Evolutionary conservation across 1,284 basidiomycete species (phyloP).

Genomic region (Ceraceosorus guamensis): DNA sequence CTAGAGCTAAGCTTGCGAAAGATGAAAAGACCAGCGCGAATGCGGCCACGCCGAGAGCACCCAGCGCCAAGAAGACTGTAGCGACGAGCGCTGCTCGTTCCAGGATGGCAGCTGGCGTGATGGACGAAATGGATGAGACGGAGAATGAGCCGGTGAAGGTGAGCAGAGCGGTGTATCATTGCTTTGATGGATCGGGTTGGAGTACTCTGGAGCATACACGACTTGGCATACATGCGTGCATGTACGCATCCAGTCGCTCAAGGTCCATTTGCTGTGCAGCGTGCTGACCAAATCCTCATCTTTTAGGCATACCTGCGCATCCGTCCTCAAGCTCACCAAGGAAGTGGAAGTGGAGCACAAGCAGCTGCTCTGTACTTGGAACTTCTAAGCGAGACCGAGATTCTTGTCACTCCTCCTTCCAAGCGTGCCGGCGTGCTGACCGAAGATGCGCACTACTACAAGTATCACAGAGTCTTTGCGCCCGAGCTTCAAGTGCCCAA

Average conservation of each 20-base stretch:
- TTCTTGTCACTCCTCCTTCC: conserved; percentile 52
- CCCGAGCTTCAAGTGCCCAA: conserved; percentile 43
- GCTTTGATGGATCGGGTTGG: too few species aligned
- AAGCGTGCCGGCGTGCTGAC: conserved; percentile 32
- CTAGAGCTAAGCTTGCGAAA: too few species aligned
- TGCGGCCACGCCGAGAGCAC: too few species aligned
- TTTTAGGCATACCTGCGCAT: conserved; percentile 37
- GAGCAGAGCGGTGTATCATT: neutral
- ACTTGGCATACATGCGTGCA: neutral
- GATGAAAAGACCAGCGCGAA: too few species aligned
- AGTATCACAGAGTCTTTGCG: neutral
- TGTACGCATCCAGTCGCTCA: neutral
- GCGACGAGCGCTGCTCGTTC: too few species aligned
- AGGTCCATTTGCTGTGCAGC: neutral
- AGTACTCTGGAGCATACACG: too few species aligned
- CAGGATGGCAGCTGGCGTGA: too few species aligned
- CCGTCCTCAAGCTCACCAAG: conserved; percentile 23
- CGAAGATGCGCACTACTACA: neutral
- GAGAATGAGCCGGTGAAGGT: conserved; percentile 5
- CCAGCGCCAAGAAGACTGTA: too few species aligned
- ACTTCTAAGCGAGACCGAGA: conserved; percentile 50
- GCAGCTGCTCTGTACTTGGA: conserved; percentile 32
- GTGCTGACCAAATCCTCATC: neutral
- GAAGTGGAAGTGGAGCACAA: conserved; percentile 7
- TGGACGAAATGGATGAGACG: too few species aligned